These are phyloP conservation scores for Colletotrichum acutatum DNA, from an alignment of 2,329 filamentous ascomycete genomes.

Conservation along the genomic window DNA sequence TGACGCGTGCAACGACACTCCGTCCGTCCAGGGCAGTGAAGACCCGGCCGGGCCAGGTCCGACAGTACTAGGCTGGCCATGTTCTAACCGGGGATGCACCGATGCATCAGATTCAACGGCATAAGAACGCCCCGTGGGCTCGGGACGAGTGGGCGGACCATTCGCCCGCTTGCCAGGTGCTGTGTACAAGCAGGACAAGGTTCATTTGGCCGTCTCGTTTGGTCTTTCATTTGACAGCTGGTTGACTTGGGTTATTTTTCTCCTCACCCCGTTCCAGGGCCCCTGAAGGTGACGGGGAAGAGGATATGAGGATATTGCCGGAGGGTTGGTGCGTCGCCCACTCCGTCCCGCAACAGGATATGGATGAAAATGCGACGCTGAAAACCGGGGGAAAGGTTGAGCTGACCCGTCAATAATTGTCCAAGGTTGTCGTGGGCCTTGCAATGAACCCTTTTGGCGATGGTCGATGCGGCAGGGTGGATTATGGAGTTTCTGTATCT, in stretches of 20 bases:
- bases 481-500: neutral
- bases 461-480: neutral
- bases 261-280: neutral
- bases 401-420: neutral
- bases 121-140: conserved; percentile 31
- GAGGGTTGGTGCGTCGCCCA: conserved; percentile 32
- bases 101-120: conserved; percentile 24
- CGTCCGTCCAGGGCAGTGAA: neutral
- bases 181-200: conserved; percentile 7
- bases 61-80: conserved; percentile 10
- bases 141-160: conserved; percentile 34
- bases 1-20: neutral
- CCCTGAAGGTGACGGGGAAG: conserved; percentile 2
- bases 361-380: conserved; percentile 14
- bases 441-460: neutral
- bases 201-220: conserved; percentile 2
- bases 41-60: conserved; percentile 11
- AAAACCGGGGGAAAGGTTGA: conserved; percentile 16
- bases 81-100: conserved; percentile 18
- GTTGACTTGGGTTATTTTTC: neutral
- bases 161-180: conserved; percentile 14
- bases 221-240: neutral
- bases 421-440: neutral
- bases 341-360: conserved; percentile 14
- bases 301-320: conserved; percentile 27